phyloP scores from a whole-genome alignment of 129 eudicot species.

The Flaveria brownii region DNA sequence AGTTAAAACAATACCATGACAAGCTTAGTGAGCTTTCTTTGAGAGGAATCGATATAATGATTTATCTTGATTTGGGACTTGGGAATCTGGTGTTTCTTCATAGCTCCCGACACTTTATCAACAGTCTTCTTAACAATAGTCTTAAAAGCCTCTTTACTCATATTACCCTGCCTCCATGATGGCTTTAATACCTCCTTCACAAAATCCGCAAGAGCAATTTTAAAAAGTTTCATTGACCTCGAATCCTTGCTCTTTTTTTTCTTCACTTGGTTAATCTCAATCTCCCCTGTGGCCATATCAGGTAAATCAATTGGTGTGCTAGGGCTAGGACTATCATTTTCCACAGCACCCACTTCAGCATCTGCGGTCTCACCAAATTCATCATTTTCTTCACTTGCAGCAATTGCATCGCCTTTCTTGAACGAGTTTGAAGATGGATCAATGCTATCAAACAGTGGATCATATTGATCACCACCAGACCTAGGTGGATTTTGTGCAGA shows the following conservation, averaged over 20 bases:
- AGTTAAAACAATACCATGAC: slow-evolving; percentile 62
- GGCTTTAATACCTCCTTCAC: slow-evolving; percentile 95
- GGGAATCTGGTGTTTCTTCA: slow-evolving; percentile 80
- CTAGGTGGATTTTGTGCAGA: slow-evolving; percentile 33
- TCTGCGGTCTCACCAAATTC: slow-evolving; percentile 94
- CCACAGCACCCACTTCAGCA: slow-evolving; percentile 82
- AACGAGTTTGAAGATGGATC: slow-evolving; percentile 59
- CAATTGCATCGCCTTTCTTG: slow-evolving; percentile 42
- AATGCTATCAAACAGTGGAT: slow-evolving; percentile 77
- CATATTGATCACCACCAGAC: slow-evolving; percentile 72
- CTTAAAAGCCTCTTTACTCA: slow-evolving; percentile 99
- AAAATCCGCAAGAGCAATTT: slow-evolving; percentile 77
- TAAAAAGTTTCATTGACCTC: slow-evolving; percentile 73
- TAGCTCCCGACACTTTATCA: slow-evolving; percentile 93
- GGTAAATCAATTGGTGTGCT: slow-evolving; percentile 56
- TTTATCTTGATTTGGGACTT: slow-evolving; percentile 81
- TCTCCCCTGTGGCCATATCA: slow-evolving; percentile 53
- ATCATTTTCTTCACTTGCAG: slow-evolving; percentile 51
- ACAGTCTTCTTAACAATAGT: slow-evolving; percentile 97
- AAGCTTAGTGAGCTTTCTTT: slow-evolving; percentile 82
- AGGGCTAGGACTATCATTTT: slow-evolving; percentile 72
- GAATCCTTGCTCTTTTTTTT: slow-evolving; percentile 72
- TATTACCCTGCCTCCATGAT: slow-evolving; percentile 96
- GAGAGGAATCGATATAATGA: slow-evolving; percentile 84
- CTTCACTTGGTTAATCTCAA: slow-evolving; percentile 81